phyloP scores from a whole-genome alignment of 2,329 filamentous ascomycete species.

The Ophiostoma piceae region DNA sequence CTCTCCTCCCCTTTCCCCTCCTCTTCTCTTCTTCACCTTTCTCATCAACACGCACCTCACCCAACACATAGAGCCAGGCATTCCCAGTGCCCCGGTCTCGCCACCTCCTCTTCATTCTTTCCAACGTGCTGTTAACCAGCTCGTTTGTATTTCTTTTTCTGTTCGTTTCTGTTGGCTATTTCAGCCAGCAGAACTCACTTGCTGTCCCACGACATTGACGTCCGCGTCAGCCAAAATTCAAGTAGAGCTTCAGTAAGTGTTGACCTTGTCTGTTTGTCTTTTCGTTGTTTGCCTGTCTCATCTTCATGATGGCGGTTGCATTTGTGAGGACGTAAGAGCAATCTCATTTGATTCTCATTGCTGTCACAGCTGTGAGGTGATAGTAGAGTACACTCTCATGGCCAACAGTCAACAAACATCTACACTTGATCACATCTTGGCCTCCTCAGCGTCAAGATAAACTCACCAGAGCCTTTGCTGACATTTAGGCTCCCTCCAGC shows the following conservation, averaged over 20 bases:
- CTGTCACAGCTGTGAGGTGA: too few species aligned
- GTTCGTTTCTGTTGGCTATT: neutral
- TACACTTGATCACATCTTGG: neutral
- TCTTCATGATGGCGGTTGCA: neutral
- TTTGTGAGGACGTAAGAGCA: neutral
- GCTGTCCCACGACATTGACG: neutral
- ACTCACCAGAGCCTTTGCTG: neutral
- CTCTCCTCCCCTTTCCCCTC: neutral
- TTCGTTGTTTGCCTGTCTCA: neutral
- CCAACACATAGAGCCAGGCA: neutral
- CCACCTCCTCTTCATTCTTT: constrained; percentile 1
- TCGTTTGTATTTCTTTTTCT: neutral
- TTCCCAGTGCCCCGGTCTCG: neutral
- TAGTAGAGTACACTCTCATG: neutral
- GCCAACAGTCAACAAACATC: neutral
- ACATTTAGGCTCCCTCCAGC: neutral
- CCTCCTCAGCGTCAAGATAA: too few species aligned
- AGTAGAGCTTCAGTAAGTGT: neutral
- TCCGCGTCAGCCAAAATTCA: neutral
- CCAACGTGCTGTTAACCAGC: neutral
- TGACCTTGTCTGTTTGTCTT: neutral
- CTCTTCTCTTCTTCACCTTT: neutral
- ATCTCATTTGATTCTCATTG: neutral
- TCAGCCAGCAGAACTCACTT: neutral
- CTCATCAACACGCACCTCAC: neutral